Evolutionary conservation across 495 filamentous ascomycete species (phyloP).

Genomic region (Neurospora sp.): DNA sequence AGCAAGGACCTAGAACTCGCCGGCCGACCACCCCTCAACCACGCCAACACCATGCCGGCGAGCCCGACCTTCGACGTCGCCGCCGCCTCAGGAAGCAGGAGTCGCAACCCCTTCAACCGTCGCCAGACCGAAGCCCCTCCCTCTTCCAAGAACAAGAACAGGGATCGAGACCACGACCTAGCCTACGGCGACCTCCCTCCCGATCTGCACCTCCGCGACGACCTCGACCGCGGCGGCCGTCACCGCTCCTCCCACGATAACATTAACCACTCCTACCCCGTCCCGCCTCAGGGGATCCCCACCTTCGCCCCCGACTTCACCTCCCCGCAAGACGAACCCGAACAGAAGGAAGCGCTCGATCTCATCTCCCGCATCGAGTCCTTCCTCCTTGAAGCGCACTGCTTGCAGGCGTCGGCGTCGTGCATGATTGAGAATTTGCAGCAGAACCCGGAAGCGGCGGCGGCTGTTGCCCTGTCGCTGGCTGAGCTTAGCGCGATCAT

Average conservation of each 20-base stretch:
- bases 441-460: slow-evolving; percentile 84
- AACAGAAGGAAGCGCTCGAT: slow-evolving; percentile 38
- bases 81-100: background rate
- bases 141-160: slow-evolving; percentile 29
- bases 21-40: slow-evolving; percentile 20
- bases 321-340: slow-evolving; percentile 36
- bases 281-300: background rate
- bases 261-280: background rate
- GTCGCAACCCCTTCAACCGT: background rate
- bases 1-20: slow-evolving; percentile 29
- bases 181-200: slow-evolving; percentile 70
- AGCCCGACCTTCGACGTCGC: slow-evolving; percentile 1
- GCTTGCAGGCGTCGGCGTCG: slow-evolving; percentile 72
- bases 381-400: slow-evolving; percentile 75
- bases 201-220: slow-evolving; percentile 31
- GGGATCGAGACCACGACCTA: slow-evolving; percentile 74
- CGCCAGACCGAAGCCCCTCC: slow-evolving; percentile 10
- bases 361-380: slow-evolving; percentile 59
- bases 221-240: slow-evolving; percentile 26
- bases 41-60: slow-evolving; percentile 18
- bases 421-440: slow-evolving; percentile 80
- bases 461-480: slow-evolving; percentile 84
- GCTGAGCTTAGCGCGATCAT: slow-evolving; percentile 80
- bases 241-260: slow-evolving; percentile 2
- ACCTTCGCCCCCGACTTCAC: background rate